A percentile compares a stretch with the other conserved stretches of the same genome.
These are phyloP conservation scores for Withania somnifera DNA, from an alignment of 305 asterid genomes.

Conservation along the genomic window DNA sequence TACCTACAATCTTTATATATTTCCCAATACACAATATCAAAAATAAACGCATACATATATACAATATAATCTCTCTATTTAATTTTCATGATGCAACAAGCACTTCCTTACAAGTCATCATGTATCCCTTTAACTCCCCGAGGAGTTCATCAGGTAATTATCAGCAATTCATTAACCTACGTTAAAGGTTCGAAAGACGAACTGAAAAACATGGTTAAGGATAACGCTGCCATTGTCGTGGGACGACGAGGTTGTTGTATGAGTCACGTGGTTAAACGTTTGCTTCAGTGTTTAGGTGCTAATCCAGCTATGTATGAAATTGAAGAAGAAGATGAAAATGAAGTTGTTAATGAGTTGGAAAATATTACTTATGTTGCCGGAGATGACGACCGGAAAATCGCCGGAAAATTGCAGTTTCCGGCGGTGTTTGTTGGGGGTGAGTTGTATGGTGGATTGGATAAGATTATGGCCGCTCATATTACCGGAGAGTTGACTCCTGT, in stretches of 20 bases:
- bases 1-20: background rate
- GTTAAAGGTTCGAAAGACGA: background rate
- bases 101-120: constrained; percentile 15
- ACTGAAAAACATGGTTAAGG: constrained; percentile 10
- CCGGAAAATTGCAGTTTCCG: constrained; percentile 15
- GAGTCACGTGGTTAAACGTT: constrained; percentile 22
- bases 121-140: background rate
- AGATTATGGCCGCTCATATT: constrained; percentile 24
- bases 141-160: background rate
- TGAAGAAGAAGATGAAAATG: constrained; percentile 11
- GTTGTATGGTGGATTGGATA: constrained; percentile 22
- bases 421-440: constrained; percentile 25
- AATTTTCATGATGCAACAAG: constrained; percentile 19
- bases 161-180: background rate
- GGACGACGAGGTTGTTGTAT: constrained; percentile 18
- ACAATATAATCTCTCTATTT: background rate
- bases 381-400: background rate
- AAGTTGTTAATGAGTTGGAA: constrained; percentile 11
- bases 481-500: constrained; percentile 25
- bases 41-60: background rate
- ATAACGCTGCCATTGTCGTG: constrained; percentile 15
- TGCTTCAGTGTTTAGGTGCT: constrained; percentile 17
- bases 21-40: background rate
- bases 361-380: background rate
- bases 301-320: constrained; percentile 18